Percentiles rank a stretch among this genome's conserved stretches.
phyloP scores from a whole-genome alignment of 306 rosid genomes.

The Urtica urens region DNA sequence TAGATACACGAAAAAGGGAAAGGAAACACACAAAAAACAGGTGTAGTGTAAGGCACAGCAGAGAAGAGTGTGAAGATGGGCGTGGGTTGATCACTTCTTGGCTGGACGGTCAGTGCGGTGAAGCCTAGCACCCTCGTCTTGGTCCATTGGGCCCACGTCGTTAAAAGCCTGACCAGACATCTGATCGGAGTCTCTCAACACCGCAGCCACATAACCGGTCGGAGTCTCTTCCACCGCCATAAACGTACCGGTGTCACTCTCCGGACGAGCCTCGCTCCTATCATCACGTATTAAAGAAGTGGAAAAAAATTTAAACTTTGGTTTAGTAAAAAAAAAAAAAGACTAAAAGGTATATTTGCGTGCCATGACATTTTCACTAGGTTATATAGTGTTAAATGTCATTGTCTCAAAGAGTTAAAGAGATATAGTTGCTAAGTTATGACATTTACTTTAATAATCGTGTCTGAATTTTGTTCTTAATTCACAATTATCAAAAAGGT shows the following conservation, averaged over 20 bases:
- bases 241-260: not conserved
- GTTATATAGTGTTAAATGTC: too few relatives aligned
- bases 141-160: constrained; percentile 26
- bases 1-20: not conserved
- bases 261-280: constrained; percentile 7
- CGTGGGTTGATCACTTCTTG: constrained; percentile 26
- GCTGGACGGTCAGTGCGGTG: constrained; percentile 31
- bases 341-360: too few relatives aligned
- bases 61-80: not conserved
- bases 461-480: too few relatives aligned
- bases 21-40: not conserved
- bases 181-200: constrained; percentile 31
- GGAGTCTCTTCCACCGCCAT: constrained; percentile 28
- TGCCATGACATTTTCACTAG: too few relatives aligned
- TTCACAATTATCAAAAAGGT: too few relatives aligned
- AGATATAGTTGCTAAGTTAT: too few relatives aligned
- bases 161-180: constrained; percentile 36
- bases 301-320: too few relatives aligned
- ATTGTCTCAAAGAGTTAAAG: too few relatives aligned
- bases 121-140: constrained; percentile 23
- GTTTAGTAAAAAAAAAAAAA: too few relatives aligned
- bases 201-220: constrained; percentile 37
- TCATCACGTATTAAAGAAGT: too few relatives aligned
- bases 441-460: too few relatives aligned
- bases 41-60: too few relatives aligned